These are phyloP conservation scores for Metschnikowia similis DNA, from an alignment of 805 yeast species.

Conservation along the genomic window DNA sequence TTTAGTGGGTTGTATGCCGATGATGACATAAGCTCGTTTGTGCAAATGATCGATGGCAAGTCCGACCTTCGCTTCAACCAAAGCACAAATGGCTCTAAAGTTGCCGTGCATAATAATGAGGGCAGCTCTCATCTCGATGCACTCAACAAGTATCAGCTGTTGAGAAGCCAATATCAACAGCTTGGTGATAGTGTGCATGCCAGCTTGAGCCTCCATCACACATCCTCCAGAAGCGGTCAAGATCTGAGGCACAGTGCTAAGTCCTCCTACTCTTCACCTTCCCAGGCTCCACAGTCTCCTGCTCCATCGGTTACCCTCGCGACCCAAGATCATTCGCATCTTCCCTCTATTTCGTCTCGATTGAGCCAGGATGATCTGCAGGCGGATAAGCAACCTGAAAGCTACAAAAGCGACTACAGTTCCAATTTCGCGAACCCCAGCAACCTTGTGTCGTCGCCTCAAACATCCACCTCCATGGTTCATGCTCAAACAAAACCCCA, in stretches of 20 bases:
- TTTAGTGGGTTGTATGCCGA: slow-evolving; percentile 45
- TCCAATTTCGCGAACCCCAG: slow-evolving; percentile 6
- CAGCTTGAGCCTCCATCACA: slow-evolving; percentile 37
- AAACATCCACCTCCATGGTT: slow-evolving; percentile 21
- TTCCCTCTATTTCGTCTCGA: slow-evolving; percentile 33
- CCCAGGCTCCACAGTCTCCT: slow-evolving; percentile 12
- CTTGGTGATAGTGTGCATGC: slow-evolving; percentile 53
- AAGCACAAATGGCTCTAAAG: slow-evolving; percentile 15
- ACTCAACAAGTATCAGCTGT: slow-evolving; percentile 46
- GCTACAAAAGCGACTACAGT: background rate
- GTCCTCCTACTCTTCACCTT: slow-evolving; percentile 11
- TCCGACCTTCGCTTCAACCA: slow-evolving; percentile 42
- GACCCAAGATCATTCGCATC: slow-evolving; percentile 24
- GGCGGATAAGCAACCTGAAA: background rate
- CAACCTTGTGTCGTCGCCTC: slow-evolving; percentile 17
- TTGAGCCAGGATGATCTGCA: slow-evolving; percentile 19
- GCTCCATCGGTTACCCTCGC: slow-evolving; percentile 18
- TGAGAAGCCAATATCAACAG: slow-evolving; percentile 51
- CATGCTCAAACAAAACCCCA: slow-evolving; percentile 17
- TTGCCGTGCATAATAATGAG: slow-evolving; percentile 15
- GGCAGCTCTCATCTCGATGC: slow-evolving; percentile 38
- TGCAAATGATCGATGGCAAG: slow-evolving; percentile 63
- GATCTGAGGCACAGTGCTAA: slow-evolving; percentile 6
- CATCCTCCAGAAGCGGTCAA: slow-evolving; percentile 5
- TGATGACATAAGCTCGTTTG: slow-evolving; percentile 66